Evolutionary conservation across 2,329 filamentous ascomycete genomes (phyloP).

Genomic region (Sordariomycetes sp.): DNA sequence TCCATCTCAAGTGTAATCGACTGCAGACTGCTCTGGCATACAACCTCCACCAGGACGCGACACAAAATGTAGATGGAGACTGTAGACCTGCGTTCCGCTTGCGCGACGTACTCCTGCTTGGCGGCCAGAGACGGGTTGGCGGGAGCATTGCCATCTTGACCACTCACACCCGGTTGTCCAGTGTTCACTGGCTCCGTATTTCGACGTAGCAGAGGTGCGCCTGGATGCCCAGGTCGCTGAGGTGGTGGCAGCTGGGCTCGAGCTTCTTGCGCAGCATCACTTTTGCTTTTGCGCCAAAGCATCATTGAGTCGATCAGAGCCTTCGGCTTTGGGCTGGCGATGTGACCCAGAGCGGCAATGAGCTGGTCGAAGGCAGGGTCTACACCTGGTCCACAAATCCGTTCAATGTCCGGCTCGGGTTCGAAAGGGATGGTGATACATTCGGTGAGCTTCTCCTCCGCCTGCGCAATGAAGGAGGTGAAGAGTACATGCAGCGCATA

Average conservation of each 20-base stretch:
- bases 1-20: conserved; percentile 87
- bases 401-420: conserved; percentile 75
- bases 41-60: conserved; percentile 86
- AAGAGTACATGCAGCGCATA: conserved; percentile 95
- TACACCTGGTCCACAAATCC: conserved; percentile 81
- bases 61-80: conserved; percentile 96
- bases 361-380: conserved; percentile 90
- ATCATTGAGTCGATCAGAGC: conserved; percentile 95
- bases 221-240: conserved; percentile 48
- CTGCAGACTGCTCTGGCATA: conserved; percentile 75
- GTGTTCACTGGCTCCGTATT: conserved; percentile 65
- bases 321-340: conserved; percentile 88
- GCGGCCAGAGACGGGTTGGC: conserved; percentile 31
- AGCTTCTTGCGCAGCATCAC: conserved; percentile 71
- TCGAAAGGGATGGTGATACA: conserved; percentile 75
- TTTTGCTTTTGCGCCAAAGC: conserved; percentile 95
- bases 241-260: no score
- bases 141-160: conserved; percentile 18
- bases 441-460: conserved; percentile 91
- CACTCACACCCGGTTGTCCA: conserved; percentile 12
- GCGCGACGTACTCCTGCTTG: conserved; percentile 62
- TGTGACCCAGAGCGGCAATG: conserved; percentile 86
- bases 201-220: conserved; percentile 50
- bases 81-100: conserved; percentile 82
- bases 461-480: conserved; percentile 92